These are phyloP conservation scores for Leucogyrophana mollusca DNA, from an alignment of 768 basidiomycete species.

Conservation along the genomic window DNA sequence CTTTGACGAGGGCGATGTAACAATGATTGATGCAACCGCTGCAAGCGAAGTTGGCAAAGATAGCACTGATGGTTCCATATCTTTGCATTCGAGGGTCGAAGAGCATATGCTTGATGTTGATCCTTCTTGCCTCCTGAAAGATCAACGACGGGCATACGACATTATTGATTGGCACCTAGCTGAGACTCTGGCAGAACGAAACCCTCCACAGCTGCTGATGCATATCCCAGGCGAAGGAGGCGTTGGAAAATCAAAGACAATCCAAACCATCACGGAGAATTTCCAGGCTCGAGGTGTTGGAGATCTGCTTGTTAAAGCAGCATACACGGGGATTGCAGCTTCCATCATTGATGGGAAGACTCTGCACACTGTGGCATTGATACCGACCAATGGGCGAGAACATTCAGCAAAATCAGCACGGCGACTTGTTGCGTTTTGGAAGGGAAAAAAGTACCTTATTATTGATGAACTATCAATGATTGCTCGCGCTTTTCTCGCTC, in stretches of 20 bases:
- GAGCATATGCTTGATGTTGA: too few relatives aligned
- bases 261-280: conserved; percentile 32
- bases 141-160: too few relatives aligned
- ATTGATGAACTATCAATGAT: conserved; percentile 41
- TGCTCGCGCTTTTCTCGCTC: conserved; percentile 17
- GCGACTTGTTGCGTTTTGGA: conserved; percentile 11
- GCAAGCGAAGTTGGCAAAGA: too few relatives aligned
- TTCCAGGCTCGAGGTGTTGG: conserved; percentile 18
- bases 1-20: too few relatives aligned
- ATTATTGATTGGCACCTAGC: conserved; percentile 28
- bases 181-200: conserved; percentile 14
- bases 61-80: not conserved
- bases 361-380: conserved; percentile 27
- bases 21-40: too few relatives aligned
- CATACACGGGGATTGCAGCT: conserved; percentile 39
- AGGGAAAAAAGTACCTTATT: conserved; percentile 21
- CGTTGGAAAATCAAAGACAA: too few relatives aligned
- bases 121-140: too few relatives aligned
- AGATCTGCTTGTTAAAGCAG: conserved; percentile 30
- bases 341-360: conserved; percentile 37
- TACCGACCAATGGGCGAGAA: conserved; percentile 9
- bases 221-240: conserved; percentile 37
- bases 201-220: conserved; percentile 33
- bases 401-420: too few relatives aligned
- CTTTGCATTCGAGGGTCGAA: not conserved